These are phyloP conservation scores for Westerdykella aurantiaca DNA, from an alignment of 2,329 filamentous ascomycete species.

Conservation along the genomic window DNA sequence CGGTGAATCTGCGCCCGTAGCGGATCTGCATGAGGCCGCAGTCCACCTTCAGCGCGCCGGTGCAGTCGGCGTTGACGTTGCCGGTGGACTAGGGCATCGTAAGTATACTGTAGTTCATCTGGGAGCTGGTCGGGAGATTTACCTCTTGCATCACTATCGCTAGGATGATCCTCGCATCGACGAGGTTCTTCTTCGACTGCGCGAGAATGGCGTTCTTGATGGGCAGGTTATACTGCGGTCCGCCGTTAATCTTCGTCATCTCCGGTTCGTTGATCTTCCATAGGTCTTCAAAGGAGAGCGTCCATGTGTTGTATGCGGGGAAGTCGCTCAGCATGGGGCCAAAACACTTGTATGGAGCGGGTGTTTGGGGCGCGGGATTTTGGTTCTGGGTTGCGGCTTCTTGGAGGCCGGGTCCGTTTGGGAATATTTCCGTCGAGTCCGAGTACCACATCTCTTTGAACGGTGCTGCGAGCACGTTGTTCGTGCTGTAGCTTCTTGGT, in stretches of 20 bases:
- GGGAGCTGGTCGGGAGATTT: background rate
- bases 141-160: conserved; percentile 16
- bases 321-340: conserved; percentile 7
- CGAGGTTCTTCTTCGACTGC: conserved; percentile 5
- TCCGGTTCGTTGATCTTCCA: conserved; percentile 12
- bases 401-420: too few species aligned
- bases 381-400: too few species aligned
- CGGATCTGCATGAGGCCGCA: conserved; percentile 16
- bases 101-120: background rate
- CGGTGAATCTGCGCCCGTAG: conserved; percentile 4
- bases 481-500: too few species aligned
- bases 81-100: conserved; percentile 10
- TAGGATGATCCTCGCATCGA: conserved; percentile 14
- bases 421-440: too few species aligned
- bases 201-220: conserved; percentile 10
- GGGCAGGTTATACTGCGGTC: conserved; percentile 1
- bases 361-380: too few species aligned
- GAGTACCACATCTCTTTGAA: too few species aligned
- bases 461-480: too few species aligned
- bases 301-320: conserved; percentile 7
- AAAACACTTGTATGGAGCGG: conserved; percentile 5
- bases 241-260: conserved; percentile 4
- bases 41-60: conserved; percentile 3
- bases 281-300: conserved; percentile 8
- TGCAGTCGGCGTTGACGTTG: conserved; percentile 10